A percentile compares a stretch with the other conserved stretches of the same genome.
Conservation (phyloP, 2,329 filamentous ascomycete genomes). For the Colletotrichum truncatum region DNA sequence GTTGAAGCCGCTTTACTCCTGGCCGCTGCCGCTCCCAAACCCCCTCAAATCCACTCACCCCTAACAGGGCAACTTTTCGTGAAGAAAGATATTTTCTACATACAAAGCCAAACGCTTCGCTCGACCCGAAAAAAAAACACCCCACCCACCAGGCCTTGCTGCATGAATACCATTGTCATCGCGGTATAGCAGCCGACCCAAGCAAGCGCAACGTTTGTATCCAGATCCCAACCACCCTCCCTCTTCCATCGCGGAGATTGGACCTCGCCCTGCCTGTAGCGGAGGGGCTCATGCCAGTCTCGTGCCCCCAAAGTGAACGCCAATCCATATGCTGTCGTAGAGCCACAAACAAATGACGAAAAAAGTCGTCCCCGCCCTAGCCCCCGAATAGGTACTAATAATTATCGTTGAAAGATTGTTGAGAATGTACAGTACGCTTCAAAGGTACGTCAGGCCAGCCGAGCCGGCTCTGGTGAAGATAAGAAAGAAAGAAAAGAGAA, state of each 20-base stretch:
- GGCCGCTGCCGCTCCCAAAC: not conserved
- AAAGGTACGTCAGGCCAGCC: conserved; percentile 11
- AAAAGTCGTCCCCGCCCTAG: not conserved
- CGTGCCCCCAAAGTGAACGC: conserved; percentile 6
- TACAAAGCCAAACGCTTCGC: conserved; percentile 14
- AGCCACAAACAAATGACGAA: not conserved
- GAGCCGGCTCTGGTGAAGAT: conserved; percentile 5
- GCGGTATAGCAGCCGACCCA: not conserved
- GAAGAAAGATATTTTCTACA: conserved; percentile 3
- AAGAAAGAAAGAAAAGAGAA: not conserved
- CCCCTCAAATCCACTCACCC: not conserved
- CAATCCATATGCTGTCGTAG: conserved; percentile 28
- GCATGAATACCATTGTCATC: not conserved
- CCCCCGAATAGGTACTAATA: conserved; percentile 17
- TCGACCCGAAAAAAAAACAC: not conserved
- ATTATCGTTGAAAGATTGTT: conserved; percentile 26
- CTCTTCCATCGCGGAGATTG: not conserved
- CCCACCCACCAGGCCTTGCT: too few relatives aligned
- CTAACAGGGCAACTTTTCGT: not conserved
- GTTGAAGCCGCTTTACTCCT: too few relatives aligned
- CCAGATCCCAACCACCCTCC: not conserved
- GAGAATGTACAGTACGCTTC: conserved; percentile 29
- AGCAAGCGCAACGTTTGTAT: not conserved
- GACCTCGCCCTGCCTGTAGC: not conserved
- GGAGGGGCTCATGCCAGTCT: not conserved